Evolutionary conservation across 1,284 basidiomycete species (phyloP).

Genomic region (Amylostereum areolatum): DNA sequence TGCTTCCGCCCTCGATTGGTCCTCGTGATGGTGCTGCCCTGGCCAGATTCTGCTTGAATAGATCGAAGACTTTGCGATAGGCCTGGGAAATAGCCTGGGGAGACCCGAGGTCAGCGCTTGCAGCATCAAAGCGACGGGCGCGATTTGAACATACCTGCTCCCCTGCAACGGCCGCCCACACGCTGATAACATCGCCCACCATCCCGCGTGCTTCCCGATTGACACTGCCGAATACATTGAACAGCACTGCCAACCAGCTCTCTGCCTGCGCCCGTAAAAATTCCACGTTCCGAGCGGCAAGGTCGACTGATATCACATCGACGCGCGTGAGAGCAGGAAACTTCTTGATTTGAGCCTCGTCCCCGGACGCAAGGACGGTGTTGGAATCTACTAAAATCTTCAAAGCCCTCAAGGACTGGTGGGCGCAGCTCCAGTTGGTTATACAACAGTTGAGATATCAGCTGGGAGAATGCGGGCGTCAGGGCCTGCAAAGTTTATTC

Average conservation of each 20-base stretch:
- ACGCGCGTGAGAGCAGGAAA: conserved; percentile 28
- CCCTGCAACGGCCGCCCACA: conserved; percentile 83
- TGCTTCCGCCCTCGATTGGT: conserved; percentile 39
- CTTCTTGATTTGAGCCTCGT: conserved; percentile 22
- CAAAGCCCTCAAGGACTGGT: conserved; percentile 77
- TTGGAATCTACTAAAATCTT: conserved; percentile 79
- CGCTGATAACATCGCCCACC: conserved; percentile 85
- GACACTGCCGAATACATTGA: conserved; percentile 93
- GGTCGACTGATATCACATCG: conserved; percentile 38
- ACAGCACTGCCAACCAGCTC: conserved; percentile 91
- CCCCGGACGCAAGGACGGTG: conserved; percentile 35
- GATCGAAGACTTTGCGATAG: conserved; percentile 71
- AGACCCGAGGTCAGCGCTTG: conserved; percentile 2
- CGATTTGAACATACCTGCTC: conserved; percentile 44
- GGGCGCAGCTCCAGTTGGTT: conserved; percentile 81
- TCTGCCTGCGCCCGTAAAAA: conserved; percentile 79
- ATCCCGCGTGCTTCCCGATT: conserved; percentile 71
- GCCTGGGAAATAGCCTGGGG: conserved; percentile 72
- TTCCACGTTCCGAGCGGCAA: conserved; percentile 64
- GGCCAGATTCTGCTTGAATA: conserved; percentile 71
- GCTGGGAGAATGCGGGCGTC: conserved; percentile 70
- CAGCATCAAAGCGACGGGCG: neutral
- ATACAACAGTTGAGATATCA: conserved; percentile 91
- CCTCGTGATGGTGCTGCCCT: conserved; percentile 28
- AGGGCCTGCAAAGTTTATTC: conserved; percentile 62